These are phyloP conservation scores for Angophora floribunda DNA, from an alignment of 345 rosid species.

Conservation along the genomic window DNA sequence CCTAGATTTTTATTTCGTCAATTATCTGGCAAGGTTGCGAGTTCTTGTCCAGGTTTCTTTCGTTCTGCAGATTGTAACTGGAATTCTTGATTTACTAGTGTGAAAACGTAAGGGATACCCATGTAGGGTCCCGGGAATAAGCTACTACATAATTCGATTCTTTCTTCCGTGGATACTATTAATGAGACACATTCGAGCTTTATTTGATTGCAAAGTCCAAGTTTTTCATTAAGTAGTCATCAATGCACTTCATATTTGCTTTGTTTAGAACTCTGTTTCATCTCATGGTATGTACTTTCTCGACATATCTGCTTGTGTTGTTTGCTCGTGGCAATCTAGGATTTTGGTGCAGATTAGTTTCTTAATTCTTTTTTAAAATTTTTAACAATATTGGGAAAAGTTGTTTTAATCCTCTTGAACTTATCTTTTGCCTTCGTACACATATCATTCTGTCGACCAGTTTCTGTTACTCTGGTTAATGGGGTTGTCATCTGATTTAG, in stretches of 20 bases:
- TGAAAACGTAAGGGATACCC: slow-evolving; percentile 27
- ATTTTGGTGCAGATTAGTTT: background rate
- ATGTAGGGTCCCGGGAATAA: slow-evolving; percentile 24
- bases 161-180: background rate
- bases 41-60: slow-evolving; percentile 35
- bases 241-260: background rate
- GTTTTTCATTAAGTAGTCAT: background rate
- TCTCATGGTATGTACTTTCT: background rate
- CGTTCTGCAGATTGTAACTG: slow-evolving; percentile 34
- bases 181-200: background rate
- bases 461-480: background rate
- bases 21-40: slow-evolving; percentile 23
- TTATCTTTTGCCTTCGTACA: background rate
- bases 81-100: slow-evolving; percentile 35
- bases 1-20: background rate
- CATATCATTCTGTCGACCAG: background rate
- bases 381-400: background rate
- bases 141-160: background rate
- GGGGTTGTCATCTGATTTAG: background rate
- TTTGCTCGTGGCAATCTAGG: background rate
- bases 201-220: background rate
- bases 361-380: background rate
- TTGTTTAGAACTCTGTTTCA: background rate
- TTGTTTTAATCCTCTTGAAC: background rate
- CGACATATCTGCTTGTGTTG: background rate